phyloP scores from a whole-genome alignment of 352 stramenopile genomes.

The Phytophthora pistaciae region DNA sequence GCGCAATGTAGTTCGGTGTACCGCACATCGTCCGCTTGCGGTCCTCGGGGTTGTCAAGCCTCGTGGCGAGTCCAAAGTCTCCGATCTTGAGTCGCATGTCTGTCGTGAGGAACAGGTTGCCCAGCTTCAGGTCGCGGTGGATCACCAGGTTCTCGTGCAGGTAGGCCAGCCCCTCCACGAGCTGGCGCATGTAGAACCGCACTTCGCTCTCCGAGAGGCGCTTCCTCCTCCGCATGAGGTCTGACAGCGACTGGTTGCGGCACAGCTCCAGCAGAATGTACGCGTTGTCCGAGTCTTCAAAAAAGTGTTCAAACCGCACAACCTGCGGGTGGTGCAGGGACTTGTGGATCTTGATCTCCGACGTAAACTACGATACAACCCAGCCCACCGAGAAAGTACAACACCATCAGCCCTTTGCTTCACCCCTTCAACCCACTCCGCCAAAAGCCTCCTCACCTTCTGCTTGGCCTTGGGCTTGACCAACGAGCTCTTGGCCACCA shows the following conservation, averaged over 20 bases:
- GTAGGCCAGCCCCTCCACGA: slow-evolving; percentile 95
- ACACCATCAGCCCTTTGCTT: slow-evolving; percentile 30
- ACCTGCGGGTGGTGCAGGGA: slow-evolving; percentile 95
- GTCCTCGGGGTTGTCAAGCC: slow-evolving; percentile 88
- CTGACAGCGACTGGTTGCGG: slow-evolving; percentile 96
- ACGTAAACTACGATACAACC: slow-evolving; percentile 72
- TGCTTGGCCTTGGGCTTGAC: slow-evolving; percentile 96
- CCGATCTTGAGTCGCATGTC: slow-evolving; percentile 97
- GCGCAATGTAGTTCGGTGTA: slow-evolving; percentile 95
- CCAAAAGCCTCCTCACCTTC: slow-evolving; percentile 88
- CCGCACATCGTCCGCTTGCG: slow-evolving; percentile 97
- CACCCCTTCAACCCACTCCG: neutral
- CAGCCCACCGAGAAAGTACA: slow-evolving; percentile 50
- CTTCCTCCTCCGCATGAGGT: slow-evolving; percentile 96
- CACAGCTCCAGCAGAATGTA: slow-evolving; percentile 99
- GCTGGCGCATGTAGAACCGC: slow-evolving; percentile 92
- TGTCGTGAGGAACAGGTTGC: slow-evolving; percentile 97
- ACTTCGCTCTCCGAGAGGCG: slow-evolving; percentile 95
- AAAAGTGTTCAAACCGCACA: slow-evolving; percentile 98
- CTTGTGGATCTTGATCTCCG: slow-evolving; percentile 99
- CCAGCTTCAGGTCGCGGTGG: slow-evolving; percentile 98
- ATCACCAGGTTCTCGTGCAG: slow-evolving; percentile 96
- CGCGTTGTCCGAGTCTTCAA: slow-evolving; percentile 97
- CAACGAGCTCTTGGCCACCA: slow-evolving; percentile 98
- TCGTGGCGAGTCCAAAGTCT: slow-evolving; percentile 95